Evolutionary conservation across 2,329 filamentous ascomycete species (phyloP), one percentile per base, ranked within the genome.

Genomic region (Pestalotiopsis sp.): DNA sequence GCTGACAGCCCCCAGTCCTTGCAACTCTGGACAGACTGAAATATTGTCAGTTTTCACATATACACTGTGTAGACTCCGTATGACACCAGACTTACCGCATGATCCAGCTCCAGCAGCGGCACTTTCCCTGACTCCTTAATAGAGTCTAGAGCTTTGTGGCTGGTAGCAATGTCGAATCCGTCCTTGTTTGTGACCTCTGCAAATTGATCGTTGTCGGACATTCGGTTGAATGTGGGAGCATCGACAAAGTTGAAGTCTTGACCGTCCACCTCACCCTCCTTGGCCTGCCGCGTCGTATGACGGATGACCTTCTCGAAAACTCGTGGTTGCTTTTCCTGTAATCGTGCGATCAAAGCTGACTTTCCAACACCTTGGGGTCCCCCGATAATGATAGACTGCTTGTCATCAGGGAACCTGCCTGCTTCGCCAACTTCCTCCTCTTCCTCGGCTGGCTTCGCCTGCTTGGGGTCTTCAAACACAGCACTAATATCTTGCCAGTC

Each of bases 401-500:
- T 80, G 71, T 89, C 83, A 24, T 81, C 77, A 3, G 87, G 88
- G 67, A 67, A 22, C 66, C 52, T 76, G 1, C 69, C 73, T n/a
- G 58, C 73, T 10, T 76, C 78, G 7, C 75, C 76, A 38, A 74
- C 75, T n/a, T 80, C 80, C 5, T 78, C 74, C 4, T 78, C 74
- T 9, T 77, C 74, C 3, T 77, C 79, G 24, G 76, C 78, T 4
- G 73, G 69, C 62, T 81, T 72, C 6, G 73, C 73, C 13, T 83
- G 82, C 7, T 80, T 75, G 39, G 73, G 73, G 24, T 87, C 84
- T 65, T 86, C 79, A 68, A 90, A 91, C 13, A 91, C 81, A 40
- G 82, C 75, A 66, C 85, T 84, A 39, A 91, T 85, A 69, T 93
- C 92, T 76, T 92, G 92, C 55, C 92, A 90, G 71, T 94, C 91